Evolutionary conservation across 208 protist species (phyloP).

Genomic region (Leishmania martiniquensis): DNA sequence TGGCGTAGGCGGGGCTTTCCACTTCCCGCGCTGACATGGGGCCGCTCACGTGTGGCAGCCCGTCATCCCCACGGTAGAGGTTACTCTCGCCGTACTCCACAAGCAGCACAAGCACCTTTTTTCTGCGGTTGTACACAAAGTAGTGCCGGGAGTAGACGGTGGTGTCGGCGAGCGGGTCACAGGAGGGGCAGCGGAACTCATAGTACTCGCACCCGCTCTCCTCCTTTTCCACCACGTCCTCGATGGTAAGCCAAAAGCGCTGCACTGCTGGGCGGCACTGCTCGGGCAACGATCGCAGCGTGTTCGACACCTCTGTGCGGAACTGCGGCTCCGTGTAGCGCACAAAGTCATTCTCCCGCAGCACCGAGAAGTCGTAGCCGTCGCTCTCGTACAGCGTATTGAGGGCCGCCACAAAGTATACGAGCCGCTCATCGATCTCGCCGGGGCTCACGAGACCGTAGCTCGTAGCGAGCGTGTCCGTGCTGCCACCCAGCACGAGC

Average conservation of each 20-base stretch:
- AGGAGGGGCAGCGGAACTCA: conserved; percentile 67
- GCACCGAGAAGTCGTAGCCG: conserved; percentile 82
- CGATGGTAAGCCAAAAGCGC: conserved; percentile 60
- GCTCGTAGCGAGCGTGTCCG: background rate
- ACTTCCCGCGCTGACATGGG: conserved; percentile 19
- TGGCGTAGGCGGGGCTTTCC: conserved; percentile 34
- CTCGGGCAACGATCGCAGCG: conserved; percentile 51
- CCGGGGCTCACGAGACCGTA: conserved; percentile 26
- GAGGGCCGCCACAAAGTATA: conserved; percentile 73
- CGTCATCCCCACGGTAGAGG: conserved; percentile 69
- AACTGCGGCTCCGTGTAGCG: conserved; percentile 48
- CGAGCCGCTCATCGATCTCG: conserved; percentile 67
- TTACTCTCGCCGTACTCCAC: conserved; percentile 69
- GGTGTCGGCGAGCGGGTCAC: conserved; percentile 58
- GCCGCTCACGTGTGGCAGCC: conserved; percentile 17
- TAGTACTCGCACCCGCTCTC: conserved; percentile 72
- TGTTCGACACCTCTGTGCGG: conserved; percentile 43
- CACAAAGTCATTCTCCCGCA: conserved; percentile 72
- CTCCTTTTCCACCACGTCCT: conserved; percentile 50
- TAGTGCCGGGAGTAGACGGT: conserved; percentile 69
- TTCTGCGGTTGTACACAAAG: conserved; percentile 70
- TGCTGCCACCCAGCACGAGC: conserved; percentile 16
- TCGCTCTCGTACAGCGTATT: conserved; percentile 75
- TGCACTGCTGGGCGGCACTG: conserved; percentile 52
- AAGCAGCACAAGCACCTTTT: conserved; percentile 64